Percentiles rank a stretch among this genome's conserved stretches.
phyloP scores from a whole-genome alignment of 768 basidiomycete genomes.

The Fomitopsis pulvina region DNA sequence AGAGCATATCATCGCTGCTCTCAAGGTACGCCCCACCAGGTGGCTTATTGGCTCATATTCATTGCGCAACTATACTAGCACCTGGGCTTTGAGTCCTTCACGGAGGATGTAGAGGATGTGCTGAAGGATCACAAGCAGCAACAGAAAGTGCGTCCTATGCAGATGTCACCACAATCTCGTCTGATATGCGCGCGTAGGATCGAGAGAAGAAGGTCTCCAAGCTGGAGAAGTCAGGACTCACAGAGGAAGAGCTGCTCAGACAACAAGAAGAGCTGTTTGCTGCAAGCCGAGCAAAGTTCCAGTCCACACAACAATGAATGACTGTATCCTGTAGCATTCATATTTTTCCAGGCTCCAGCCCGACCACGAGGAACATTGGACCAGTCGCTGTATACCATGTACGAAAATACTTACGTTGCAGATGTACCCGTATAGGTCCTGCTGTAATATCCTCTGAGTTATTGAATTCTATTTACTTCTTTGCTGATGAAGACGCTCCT shows the following conservation, averaged over 20 bases:
- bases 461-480: conserved; percentile 16
- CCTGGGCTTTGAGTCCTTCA: conserved; percentile 90
- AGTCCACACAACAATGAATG: conserved; percentile 48
- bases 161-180: not conserved
- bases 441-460: conserved; percentile 19
- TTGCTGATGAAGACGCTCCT: conserved; percentile 7
- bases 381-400: conserved; percentile 13
- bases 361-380: conserved; percentile 10
- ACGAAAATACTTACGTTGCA: conserved; percentile 11
- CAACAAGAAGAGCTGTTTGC: conserved; percentile 92
- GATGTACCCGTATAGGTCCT: conserved; percentile 4
- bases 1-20: conserved; percentile 89
- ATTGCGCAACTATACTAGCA: conserved; percentile 40
- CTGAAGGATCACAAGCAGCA: conserved; percentile 95
- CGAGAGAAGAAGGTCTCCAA: conserved; percentile 91
- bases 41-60: not conserved
- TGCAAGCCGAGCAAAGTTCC: conserved; percentile 77
- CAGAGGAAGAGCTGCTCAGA: conserved; percentile 82
- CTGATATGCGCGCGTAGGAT: conserved; percentile 42
- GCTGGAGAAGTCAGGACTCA: conserved; percentile 80
- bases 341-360: not conserved
- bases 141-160: conserved; percentile 60
- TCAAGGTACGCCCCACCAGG: conserved; percentile 56
- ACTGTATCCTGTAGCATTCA: not conserved
- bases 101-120: conserved; percentile 85